phyloP scores from a whole-genome alignment of 805 yeast genomes.

The Pichia exigua region DNA sequence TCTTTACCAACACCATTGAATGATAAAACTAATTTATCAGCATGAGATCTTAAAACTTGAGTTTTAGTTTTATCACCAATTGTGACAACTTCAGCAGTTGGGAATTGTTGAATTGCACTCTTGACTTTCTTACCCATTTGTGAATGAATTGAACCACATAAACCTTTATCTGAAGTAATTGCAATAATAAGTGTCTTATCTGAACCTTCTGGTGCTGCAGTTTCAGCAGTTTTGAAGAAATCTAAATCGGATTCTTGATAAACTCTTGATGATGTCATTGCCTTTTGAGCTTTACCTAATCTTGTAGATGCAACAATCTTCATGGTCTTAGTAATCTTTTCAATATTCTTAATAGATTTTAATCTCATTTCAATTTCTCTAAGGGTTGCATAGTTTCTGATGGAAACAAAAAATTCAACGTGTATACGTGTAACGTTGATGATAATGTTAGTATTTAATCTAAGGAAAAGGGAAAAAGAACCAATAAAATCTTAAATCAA shows the following conservation, averaged over 20 bases:
- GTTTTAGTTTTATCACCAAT: conserved; percentile 92
- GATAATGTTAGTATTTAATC: neutral
- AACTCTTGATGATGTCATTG: conserved; percentile 80
- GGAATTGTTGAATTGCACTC: conserved; percentile 49
- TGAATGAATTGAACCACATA: conserved; percentile 97
- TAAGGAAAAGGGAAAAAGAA: neutral
- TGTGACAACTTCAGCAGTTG: conserved; percentile 71
- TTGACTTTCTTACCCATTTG: conserved; percentile 88
- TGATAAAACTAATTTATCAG: conserved; percentile 59
- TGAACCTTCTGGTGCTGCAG: conserved; percentile 40
- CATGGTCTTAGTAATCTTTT: conserved; percentile 99
- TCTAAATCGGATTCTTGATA: conserved; percentile 75
- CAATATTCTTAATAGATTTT: conserved; percentile 97
- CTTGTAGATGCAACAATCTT: conserved; percentile 98
- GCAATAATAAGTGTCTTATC: conserved; percentile 73
- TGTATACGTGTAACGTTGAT: neutral
- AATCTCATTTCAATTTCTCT: conserved; percentile 98
- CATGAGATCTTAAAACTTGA: conserved; percentile 79
- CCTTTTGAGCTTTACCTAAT: conserved; percentile 90
- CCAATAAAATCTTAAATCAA: too few species aligned
- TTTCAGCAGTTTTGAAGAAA: conserved; percentile 77
- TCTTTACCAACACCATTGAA: conserved; percentile 94
- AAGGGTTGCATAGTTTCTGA: conserved; percentile 91
- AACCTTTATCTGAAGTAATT: conserved; percentile 93
- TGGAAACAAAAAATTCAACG: neutral